Evolutionary conservation across 2,329 filamentous ascomycete genomes (phyloP).

Genomic region (Botrytis elliptica): DNA sequence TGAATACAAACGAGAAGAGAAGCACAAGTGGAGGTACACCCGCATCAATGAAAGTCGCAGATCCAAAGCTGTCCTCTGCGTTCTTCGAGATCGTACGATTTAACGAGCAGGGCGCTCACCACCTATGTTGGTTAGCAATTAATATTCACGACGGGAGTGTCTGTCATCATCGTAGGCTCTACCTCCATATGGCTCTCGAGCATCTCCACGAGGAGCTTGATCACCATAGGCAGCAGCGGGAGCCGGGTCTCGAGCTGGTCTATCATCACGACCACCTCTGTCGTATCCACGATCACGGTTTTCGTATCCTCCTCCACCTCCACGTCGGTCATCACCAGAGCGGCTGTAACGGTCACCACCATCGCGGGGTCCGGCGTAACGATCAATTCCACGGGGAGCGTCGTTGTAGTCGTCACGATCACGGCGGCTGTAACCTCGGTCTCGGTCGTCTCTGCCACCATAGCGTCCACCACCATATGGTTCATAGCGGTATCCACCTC

Average conservation of each 20-base stretch:
- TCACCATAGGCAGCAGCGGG: constrained; percentile 46
- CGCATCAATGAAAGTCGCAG: constrained; percentile 41
- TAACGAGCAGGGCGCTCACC: constrained; percentile 42
- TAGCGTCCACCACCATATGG: constrained; percentile 33
- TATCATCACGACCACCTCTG: constrained; percentile 52
- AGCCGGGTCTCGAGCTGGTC: constrained; percentile 43
- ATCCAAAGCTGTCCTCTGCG: constrained; percentile 39
- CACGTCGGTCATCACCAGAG: constrained; percentile 45
- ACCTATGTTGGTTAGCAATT: constrained; percentile 41
- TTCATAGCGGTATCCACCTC: constrained; percentile 35
- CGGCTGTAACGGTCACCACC: constrained; percentile 33
- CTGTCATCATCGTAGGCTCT: constrained; percentile 41
- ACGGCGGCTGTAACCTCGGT: constrained; percentile 43
- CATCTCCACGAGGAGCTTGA: constrained; percentile 44
- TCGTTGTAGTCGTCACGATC: constrained; percentile 40
- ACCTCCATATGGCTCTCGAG: constrained; percentile 47
- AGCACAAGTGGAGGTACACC: constrained; percentile 38
- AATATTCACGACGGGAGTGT: constrained; percentile 39
- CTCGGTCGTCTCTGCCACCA: constrained; percentile 47
- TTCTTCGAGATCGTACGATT: constrained; percentile 39
- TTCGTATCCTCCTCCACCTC: constrained; percentile 47
- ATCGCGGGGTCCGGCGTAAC: constrained; percentile 32
- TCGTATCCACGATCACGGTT: constrained; percentile 45
- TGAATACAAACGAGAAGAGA: constrained; percentile 38
- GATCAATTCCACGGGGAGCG: constrained; percentile 41